Base-by-base conservation (phyloP, 2,329 filamentous ascomycete genomes). In the Aspergillus persii region DNA sequence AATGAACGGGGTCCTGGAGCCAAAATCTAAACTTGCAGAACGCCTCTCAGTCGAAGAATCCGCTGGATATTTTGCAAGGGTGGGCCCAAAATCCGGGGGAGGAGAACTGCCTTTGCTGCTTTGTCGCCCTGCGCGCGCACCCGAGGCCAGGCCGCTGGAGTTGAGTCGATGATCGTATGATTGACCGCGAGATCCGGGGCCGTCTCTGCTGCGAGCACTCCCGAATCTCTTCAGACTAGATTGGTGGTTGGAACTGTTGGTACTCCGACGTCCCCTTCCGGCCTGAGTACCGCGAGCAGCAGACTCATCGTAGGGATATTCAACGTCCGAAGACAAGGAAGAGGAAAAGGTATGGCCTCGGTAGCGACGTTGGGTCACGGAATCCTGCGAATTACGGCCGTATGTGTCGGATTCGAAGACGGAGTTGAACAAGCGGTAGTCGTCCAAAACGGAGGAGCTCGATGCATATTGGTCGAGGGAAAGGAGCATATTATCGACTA, bases 401-500 rank as follows among this genome's bases (percentile, higher is more conserved):
- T 73, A 71, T 26, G 65, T 56, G 62, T 80, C 77, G 52, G 75
- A 71, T 47, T 77, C 73, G 46, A 77, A 77, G 52, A 71, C 73
- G 26, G 77, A 75, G 62, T 78, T 75, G 59, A 73, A 76, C 27
- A 77, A 62, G 26, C 71, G 70, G 56, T 73, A 72, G 53, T 76
- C 74, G 46, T 74, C 72, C 51, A 76, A 61, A 8, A 74, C 57
- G 3, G 73, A 73, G 41, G 75, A 70, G 11, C 70, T 67, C 2
- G 72, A 81, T 46, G 86, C 88, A 71, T 94, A 87, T 75, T 94
- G 90, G 76, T 96, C 94, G 64, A 99, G 87, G 46, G 93, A 96
- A 65, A 95, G 82, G 61, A 98, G 86, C 89, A 99, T 95, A 76
- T 97, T 96, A 76, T 95, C 90, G 60, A 99, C 92, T 66, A 99